Base-by-base conservation (phyloP, 768 basidiomycete genomes). In the Amanita muscaria region DNA sequence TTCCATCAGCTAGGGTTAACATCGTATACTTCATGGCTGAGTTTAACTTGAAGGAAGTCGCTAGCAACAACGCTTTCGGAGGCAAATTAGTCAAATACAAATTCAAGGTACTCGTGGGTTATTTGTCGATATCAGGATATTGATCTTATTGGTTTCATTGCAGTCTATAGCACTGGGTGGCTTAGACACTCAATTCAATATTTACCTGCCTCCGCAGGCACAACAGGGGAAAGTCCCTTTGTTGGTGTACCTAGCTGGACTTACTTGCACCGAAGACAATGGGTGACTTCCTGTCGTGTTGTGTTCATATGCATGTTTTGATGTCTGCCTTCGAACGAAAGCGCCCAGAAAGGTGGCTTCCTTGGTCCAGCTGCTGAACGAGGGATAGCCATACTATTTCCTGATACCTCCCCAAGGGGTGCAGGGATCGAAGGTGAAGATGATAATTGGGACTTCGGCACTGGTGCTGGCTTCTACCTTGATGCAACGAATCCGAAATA, bases 401-500 rank as follows among this genome's bases (percentile, higher is more conserved):
- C 96, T 2, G 96, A 99, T 58, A 98, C 94, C 0, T 92, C 88
- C 25, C 96, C 96, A 1, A 77, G 96, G 29, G 92, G 92, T 3
- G 92, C 94, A 14, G 84, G 81, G 14, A 72, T 90, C 47, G 77
- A 82, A 40, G 88, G 84, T 36, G 91, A 92, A 66, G 73, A 80
- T 27, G 70, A 73, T 44, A 73, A 79, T 59, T 94, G 88, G 89
- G 87, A 94, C 55, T 91, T 96, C 61, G 93, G 93, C 31, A 83
- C 81, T 21, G 90, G 92, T 64, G 96, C 96, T 35, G 94, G 96
- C 27, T 99, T 98, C 68, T 98, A 99, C 63, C 61, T 99, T 53
- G 81, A 96, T 58, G 94, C 94, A 3, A 96, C 90, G 2, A 72
- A 78, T 47, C 70, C 77, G 5, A 77, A 77, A 56, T 89, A 75